Percentiles rank a stretch among this genome's conserved stretches.
These are phyloP conservation scores for Abrus pulchellus DNA, from an alignment of 306 rosid species.

Conservation along the genomic window DNA sequence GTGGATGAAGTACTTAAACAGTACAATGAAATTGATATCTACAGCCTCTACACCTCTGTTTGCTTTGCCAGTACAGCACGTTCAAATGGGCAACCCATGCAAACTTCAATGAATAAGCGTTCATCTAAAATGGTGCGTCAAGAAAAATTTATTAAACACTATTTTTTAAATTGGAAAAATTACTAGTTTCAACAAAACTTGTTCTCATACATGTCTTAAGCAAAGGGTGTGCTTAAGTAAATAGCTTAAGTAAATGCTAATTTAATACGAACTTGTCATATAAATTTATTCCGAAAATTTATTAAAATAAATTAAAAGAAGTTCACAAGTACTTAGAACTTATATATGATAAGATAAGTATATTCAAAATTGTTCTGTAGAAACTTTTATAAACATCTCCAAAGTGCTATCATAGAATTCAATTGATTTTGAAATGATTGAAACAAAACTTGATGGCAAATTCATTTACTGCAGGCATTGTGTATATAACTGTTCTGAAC, in stretches of 20 bases:
- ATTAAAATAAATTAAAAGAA: not conserved
- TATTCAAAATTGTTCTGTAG: not conserved
- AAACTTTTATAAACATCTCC: not conserved
- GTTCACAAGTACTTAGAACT: not conserved
- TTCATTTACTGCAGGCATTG: not conserved
- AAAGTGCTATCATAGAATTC: not conserved
- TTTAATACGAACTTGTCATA: not conserved
- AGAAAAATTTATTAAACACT: not conserved
- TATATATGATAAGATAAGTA: not conserved
- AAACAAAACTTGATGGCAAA: not conserved
- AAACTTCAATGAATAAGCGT: conserved; percentile 54
- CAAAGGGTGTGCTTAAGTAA: not conserved
- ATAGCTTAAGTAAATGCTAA: not conserved
- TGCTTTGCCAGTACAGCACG: conserved; percentile 70
- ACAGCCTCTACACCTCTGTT: conserved; percentile 85
- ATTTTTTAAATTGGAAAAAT: not conserved
- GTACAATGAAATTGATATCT: conserved; percentile 82
- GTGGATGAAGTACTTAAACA: conserved; percentile 77
- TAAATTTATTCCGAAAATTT: not conserved
- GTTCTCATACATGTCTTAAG: not conserved
- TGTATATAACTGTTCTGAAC: conserved; percentile 23
- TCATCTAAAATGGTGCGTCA: conserved; percentile 66
- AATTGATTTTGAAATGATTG: not conserved
- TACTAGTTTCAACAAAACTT: not conserved
- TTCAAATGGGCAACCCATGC: conserved; percentile 52